Evolutionary conservation across 192 early-diverging fungal genomes (phyloP), one percentile per base, ranked within the genome.

Genomic region (Diversispora epigaea): DNA sequence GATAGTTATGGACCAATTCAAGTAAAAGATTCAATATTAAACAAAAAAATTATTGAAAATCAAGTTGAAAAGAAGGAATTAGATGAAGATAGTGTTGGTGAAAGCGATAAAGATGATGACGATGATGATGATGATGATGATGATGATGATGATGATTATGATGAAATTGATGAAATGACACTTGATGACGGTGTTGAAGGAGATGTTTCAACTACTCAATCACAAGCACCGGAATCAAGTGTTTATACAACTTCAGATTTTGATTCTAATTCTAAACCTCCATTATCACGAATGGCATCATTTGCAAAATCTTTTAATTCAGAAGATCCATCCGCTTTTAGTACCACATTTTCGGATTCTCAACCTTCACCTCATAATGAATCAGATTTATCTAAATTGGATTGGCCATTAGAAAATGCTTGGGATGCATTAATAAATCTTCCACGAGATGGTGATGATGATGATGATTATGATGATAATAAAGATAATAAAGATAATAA

Each of bases 221-320:
- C 22, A 39, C 67, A 68, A 50, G 46, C 67, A 21, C 19, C 19
- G 49, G 45, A 68, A 15, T 22, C 67, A 12, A 68, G 67, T 52
- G 9, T 68, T 6, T 50, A 68, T 12, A 47, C 67, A 46, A 10
- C 44, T 43, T 68, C 67, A 5, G 63, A 65, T 15, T 25, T 41
- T 65, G 63, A 65, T 14, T 19, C 22, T 15, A 41, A 22, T 32
- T 65, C 41, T 40, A 62, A 62, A 6, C 19, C 19, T 32, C 41
- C 63, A 5, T 44, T 65, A 32, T 65, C 63, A 9, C 32, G 63
- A 50, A 58, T 72, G 56, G 57, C 70, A 21, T 72, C 70, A 12
- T 72, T 72, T 58, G 10, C 70, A 11, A 72, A 58, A 44, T 72
- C 70, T 57, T 72, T 49, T 44, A 72, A 72, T 72, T 72, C 70